These are phyloP conservation scores for Striga asiatica DNA, from an alignment of 257 asterid species.

Conservation along the genomic window DNA sequence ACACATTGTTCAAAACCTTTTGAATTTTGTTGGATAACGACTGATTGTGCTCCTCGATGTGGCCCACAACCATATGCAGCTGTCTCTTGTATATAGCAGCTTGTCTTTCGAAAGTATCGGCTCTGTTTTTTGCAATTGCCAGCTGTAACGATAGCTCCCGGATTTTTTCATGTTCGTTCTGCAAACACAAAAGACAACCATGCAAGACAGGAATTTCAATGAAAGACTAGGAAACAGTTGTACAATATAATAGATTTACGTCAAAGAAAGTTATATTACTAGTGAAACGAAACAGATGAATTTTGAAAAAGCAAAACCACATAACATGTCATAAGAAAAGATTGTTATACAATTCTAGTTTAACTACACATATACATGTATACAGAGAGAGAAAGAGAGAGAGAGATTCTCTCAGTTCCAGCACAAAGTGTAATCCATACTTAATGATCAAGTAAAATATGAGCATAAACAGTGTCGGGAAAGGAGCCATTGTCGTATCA, in stretches of 20 bases:
- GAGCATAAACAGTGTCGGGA: not conserved
- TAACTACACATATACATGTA: no score
- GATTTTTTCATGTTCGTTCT: constrained; percentile 83
- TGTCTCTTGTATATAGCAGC: constrained; percentile 74
- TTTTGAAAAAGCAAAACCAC: no score
- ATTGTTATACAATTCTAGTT: no score
- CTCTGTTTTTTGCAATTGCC: constrained; percentile 65
- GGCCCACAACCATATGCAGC: constrained; percentile 62
- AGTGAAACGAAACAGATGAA: no score
- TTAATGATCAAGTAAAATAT: no score
- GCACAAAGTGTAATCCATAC: no score
- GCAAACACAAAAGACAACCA: constrained; percentile 18
- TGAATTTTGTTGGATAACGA: constrained; percentile 66
- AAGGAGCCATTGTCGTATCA: not conserved
- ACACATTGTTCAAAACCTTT: constrained; percentile 38
- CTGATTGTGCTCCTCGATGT: constrained; percentile 81
- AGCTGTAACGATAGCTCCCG: constrained; percentile 81
- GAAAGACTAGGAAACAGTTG: no score
- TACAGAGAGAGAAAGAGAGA: no score
- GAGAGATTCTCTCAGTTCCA: no score
- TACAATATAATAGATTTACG: no score
- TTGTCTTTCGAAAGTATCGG: constrained; percentile 52
- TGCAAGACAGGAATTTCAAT: not conserved
- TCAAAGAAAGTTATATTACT: no score
- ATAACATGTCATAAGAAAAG: no score